Percentiles rank a stretch among this genome's conserved stretches.
Conservation (phyloP, 441 rosid species). For the Viola pubescens region DNA sequence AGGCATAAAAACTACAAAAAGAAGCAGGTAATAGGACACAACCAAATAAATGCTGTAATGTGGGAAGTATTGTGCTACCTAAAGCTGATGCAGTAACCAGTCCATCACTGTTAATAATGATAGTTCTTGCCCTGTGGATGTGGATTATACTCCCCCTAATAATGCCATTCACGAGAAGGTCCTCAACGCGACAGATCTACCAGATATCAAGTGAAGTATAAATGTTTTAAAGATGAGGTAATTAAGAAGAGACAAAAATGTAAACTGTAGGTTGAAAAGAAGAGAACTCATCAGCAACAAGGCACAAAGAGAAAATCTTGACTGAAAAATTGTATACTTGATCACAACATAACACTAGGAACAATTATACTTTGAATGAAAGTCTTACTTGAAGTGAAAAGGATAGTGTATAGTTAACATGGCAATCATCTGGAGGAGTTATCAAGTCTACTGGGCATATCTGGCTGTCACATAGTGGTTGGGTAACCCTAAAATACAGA, state of each 20-base stretch:
- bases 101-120: constrained; percentile 64
- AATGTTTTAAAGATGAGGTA: constrained; percentile 5
- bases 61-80: constrained; percentile 38
- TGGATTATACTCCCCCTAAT: constrained; percentile 90
- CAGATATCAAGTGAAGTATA: constrained; percentile 14
- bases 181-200: constrained; percentile 97
- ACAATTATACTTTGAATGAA: constrained; percentile 16
- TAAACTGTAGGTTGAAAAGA: not conserved
- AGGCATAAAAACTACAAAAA: not conserved
- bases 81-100: constrained; percentile 77
- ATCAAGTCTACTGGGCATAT: constrained; percentile 87
- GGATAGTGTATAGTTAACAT: constrained; percentile 84
- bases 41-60: constrained; percentile 1
- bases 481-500: constrained; percentile 51
- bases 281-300: not conserved
- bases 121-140: constrained; percentile 84
- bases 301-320: not conserved
- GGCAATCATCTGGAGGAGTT: constrained; percentile 98
- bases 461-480: constrained; percentile 66
- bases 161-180: constrained; percentile 78
- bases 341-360: constrained; percentile 11
- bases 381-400: constrained; percentile 82
- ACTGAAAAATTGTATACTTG: not conserved
- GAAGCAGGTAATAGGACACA: not conserved
- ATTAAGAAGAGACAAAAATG: not conserved